These are phyloP conservation scores for Pseudozyma tsukubaensis DNA, from an alignment of 1,284 basidiomycete species.

Conservation along the genomic window DNA sequence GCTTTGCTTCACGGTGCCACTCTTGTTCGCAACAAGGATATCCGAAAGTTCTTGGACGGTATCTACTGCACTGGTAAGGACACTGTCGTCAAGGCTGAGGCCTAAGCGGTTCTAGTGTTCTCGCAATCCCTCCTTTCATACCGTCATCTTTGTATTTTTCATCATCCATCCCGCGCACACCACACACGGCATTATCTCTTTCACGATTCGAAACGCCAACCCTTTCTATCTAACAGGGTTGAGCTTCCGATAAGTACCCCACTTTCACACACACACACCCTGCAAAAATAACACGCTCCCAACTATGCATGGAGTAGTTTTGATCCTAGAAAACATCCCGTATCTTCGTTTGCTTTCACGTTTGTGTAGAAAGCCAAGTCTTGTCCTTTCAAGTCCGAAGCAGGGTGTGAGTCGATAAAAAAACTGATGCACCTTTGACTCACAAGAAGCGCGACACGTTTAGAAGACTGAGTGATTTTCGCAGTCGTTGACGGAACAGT, in stretches of 20 bases:
- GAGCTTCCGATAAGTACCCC: constrained; percentile 8
- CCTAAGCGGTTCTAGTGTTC: constrained; percentile 70
- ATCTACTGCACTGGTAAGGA: constrained; percentile 91
- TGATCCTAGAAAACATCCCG: constrained; percentile 17
- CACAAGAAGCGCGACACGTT: no score
- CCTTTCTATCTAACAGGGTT: constrained; percentile 10
- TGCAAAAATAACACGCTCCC: constrained; percentile 43
- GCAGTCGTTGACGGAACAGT: no score
- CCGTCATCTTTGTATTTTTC: constrained; percentile 2
- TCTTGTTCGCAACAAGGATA: constrained; percentile 71
- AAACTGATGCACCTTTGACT: no score
- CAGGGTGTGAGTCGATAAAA: no score
- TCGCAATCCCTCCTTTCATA: not conserved
- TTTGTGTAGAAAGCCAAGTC: not conserved
- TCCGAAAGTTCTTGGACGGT: constrained; percentile 72
- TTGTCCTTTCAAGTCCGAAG: not conserved
- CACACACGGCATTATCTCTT: constrained; percentile 12
- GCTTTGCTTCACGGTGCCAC: constrained; percentile 67
- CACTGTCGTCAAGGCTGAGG: constrained; percentile 72
- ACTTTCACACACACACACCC: constrained; percentile 14
- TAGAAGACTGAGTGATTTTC: no score
- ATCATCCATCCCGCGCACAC: constrained; percentile 2
- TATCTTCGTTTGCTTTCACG: not conserved
- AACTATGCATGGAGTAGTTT: constrained; percentile 37
- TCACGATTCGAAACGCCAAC: constrained; percentile 17